These are phyloP conservation scores for Prosopis cineraria DNA, from an alignment of 306 rosid species.

Conservation along the genomic window DNA sequence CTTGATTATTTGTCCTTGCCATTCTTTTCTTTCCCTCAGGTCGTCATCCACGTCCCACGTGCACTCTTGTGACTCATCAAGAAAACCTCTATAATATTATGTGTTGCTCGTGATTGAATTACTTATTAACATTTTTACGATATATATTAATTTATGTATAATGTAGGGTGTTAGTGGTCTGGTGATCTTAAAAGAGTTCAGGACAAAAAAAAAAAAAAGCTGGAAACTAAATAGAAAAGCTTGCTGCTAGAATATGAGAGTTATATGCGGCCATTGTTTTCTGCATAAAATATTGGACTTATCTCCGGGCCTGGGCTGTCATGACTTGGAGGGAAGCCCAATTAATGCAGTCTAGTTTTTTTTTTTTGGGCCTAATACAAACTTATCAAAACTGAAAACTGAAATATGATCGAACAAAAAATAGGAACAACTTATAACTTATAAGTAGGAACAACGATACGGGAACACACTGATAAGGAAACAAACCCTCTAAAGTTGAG, in stretches of 20 bases:
- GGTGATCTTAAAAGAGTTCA: not conserved
- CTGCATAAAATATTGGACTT: not conserved
- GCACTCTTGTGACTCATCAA: not conserved
- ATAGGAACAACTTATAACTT: too few species aligned
- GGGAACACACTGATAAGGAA: too few species aligned
- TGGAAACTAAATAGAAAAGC: not conserved
- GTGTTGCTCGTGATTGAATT: not conserved
- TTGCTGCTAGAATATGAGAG: not conserved
- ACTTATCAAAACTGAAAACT: too few species aligned
- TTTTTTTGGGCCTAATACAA: too few species aligned
- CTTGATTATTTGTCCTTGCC: too few species aligned
- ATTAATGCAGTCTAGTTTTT: not conserved
- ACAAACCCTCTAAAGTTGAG: too few species aligned
- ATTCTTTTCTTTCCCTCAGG: not conserved
- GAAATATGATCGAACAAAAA: too few species aligned
- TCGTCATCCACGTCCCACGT: constrained; percentile 8
- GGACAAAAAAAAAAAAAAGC: not conserved
- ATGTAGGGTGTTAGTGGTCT: not conserved
- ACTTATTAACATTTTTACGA: not conserved
- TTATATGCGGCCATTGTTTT: not conserved
- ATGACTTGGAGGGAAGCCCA: not conserved
- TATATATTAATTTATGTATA: not conserved
- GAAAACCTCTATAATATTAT: not conserved
- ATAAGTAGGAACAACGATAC: too few species aligned
- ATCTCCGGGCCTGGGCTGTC: not conserved